These are phyloP conservation scores for Zygosaccharomyces sapae DNA, from an alignment of 1,139 yeast genomes.

Conservation along the genomic window DNA sequence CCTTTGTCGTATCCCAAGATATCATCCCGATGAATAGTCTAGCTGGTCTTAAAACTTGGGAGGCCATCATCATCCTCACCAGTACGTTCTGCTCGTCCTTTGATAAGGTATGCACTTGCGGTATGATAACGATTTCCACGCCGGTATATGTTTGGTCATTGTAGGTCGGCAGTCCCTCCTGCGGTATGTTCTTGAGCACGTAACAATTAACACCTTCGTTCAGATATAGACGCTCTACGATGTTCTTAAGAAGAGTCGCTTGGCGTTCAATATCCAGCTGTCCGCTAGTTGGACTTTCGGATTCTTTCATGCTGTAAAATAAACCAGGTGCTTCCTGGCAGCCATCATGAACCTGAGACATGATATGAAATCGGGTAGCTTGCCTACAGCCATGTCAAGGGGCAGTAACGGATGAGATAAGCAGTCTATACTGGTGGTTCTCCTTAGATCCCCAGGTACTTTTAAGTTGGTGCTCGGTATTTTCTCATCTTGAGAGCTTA, in stretches of 20 bases:
- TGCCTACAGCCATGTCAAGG: constrained; percentile 6
- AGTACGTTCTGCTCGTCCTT: constrained; percentile 14
- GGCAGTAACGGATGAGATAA: neutral
- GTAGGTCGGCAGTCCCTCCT: constrained; percentile 2
- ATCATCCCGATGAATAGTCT: constrained; percentile 22
- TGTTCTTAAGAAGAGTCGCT: constrained; percentile 10
- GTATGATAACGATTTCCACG: constrained; percentile 17
- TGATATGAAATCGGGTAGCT: constrained; percentile 21
- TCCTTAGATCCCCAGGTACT: neutral
- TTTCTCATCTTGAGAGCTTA: neutral
- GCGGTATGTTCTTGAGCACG: constrained; percentile 5
- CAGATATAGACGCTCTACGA: constrained; percentile 11
- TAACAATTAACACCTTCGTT: constrained; percentile 8
- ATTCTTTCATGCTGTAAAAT: constrained; percentile 13
- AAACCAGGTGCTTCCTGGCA: constrained; percentile 21
- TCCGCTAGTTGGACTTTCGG: constrained; percentile 1
- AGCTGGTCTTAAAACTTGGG: constrained; percentile 1
- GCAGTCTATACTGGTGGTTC: too few species aligned
- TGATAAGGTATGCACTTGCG: constrained; percentile 17
- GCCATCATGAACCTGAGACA: constrained; percentile 20
- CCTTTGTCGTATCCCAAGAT: constrained; percentile 13
- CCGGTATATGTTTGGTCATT: constrained; percentile 2
- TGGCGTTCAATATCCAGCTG: constrained; percentile 13
- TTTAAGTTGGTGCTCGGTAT: neutral
- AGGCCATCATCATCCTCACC: constrained; percentile 12